Percentiles rank a stretch among this genome's conserved stretches.
Conservation (phyloP, 2,329 filamentous ascomycete genomes). For the Fusarium dimerum region DNA sequence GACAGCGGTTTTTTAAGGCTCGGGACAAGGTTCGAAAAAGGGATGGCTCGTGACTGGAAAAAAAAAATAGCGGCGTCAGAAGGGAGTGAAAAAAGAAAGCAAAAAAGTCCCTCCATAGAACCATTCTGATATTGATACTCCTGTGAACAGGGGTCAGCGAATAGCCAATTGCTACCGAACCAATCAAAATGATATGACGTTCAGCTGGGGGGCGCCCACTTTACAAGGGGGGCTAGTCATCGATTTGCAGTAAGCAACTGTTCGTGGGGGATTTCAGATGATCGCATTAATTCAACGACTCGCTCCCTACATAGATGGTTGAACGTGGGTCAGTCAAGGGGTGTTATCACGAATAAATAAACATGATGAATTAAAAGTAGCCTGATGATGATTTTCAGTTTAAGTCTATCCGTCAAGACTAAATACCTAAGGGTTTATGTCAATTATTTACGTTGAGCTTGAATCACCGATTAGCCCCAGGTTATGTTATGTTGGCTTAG, state of each 20-base stretch:
- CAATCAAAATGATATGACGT: constrained; percentile 39
- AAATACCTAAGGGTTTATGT: no score
- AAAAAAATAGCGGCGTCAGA: constrained; percentile 15
- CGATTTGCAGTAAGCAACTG: constrained; percentile 8
- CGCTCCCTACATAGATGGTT: no score
- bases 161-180: constrained; percentile 28
- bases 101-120: not conserved
- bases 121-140: constrained; percentile 39
- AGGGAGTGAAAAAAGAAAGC: not conserved
- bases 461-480: no score
- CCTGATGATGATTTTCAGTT: no score
- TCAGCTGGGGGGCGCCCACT: constrained; percentile 28
- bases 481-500: no score
- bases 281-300: not conserved
- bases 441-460: no score
- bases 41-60: not conserved
- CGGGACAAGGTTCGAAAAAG: no score
- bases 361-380: no score
- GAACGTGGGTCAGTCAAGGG: no score
- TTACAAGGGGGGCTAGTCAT: constrained; percentile 24
- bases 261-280: constrained; percentile 29
- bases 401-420: no score
- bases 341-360: no score
- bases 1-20: no score
- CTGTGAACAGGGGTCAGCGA: constrained; percentile 33